Evolutionary conservation across 805 yeast genomes (phyloP), one percentile per base, ranked within the genome.

Genomic region (Yarrowia osloensis): DNA sequence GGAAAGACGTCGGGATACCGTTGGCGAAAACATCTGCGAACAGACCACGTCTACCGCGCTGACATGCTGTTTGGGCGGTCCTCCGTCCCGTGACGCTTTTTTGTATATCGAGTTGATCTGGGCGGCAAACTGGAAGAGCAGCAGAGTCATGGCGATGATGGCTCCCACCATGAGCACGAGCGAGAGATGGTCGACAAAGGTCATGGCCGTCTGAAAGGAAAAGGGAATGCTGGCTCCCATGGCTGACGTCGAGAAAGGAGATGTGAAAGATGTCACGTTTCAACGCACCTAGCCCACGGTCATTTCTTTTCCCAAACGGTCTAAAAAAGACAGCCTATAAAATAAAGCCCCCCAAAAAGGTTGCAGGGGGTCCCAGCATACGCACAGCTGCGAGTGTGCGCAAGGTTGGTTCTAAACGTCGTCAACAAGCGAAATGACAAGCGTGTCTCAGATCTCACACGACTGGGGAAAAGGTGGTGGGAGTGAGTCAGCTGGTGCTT

Each of bases 331-430:
- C 37, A 49, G 54, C 54, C 54, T 49, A 29, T 49, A 29, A n/a
- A n/a, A 29, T 31, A 29, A 49, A 13, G 54, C 55, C 55, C 54
- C 24, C n/a, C 6, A 31, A 49, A 49, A 49, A 49, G 55, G 55
- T 29, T 49, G 39, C 55, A 49, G 55, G 55, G 55, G 55, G n/a
- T n/a, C n/a, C n/a, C n/a, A n/a, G n/a, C n/a, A n/a, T 46, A 46
- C 17, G 46, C 17, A 19, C 26, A 1, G 44, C 24, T 35, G 39
- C 39, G 15, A 11, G 5, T 13, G 19, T 11, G 3, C 29, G 22
- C 47, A 28, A 47, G 52, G 35, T 47, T 26, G 26, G 39, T 13
- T 3, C 55, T 47, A 47, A 28, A 47, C n/a, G 24, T 29, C 24
- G 35, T n/a, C 35, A 29, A 49, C 55, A 49, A 29, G 39, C 55